These are phyloP conservation scores for Chlamydomonas sp. DNA, from an alignment of 139 green algal species.

Conservation along the genomic window DNA sequence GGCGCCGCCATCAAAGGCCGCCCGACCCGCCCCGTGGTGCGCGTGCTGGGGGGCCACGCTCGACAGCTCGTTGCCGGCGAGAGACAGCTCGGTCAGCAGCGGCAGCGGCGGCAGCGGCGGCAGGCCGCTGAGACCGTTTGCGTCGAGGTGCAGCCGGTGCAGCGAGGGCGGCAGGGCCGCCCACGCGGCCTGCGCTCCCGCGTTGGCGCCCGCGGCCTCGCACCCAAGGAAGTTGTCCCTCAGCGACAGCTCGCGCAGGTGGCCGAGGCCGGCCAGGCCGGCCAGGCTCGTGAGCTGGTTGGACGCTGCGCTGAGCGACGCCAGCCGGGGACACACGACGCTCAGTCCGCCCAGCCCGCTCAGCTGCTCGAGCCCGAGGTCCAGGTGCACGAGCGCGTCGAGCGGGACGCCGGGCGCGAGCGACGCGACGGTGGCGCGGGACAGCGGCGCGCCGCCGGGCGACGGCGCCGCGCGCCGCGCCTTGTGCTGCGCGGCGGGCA, in stretches of 20 bases:
- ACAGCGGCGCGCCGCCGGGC: constrained; percentile 1
- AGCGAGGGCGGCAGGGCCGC: neutral
- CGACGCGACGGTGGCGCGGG: neutral
- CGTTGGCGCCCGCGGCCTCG: neutral
- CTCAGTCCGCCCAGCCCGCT: neutral
- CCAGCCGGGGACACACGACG: neutral
- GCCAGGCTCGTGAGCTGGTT: constrained; percentile 9
- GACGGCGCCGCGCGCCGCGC: too few relatives aligned
- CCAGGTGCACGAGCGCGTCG: too few relatives aligned
- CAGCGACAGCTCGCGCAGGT: neutral
- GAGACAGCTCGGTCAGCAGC: neutral
- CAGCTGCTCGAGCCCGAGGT: constrained; percentile 6
- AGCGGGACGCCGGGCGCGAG: too few relatives aligned
- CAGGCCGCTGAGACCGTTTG: neutral
- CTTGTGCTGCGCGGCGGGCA: too few relatives aligned
- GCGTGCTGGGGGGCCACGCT: too few relatives aligned
- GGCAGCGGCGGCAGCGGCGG: neutral
- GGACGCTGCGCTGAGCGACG: neutral
- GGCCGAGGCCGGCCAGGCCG: neutral
- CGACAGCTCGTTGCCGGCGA: neutral
- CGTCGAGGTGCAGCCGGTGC: neutral
- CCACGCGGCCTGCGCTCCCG: neutral
- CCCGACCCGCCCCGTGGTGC: too few relatives aligned
- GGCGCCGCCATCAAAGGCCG: too few relatives aligned
- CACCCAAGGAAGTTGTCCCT: constrained; percentile 1